These are phyloP conservation scores for Rhodotorula taiwanensis DNA, from an alignment of 768 basidiomycete species.

Conservation along the genomic window DNA sequence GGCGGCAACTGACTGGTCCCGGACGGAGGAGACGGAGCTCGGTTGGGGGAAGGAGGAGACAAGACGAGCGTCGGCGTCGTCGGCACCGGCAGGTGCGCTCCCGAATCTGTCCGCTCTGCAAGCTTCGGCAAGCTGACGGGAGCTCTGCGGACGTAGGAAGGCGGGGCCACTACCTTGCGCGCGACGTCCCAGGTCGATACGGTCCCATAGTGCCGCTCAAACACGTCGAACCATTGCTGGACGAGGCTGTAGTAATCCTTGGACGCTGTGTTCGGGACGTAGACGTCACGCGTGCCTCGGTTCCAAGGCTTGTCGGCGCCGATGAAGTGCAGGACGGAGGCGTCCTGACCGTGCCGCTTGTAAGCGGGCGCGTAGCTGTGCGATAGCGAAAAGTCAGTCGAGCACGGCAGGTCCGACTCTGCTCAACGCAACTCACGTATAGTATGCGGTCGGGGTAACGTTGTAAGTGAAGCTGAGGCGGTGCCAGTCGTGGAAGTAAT, in stretches of 20 bases:
- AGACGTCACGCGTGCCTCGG: slow-evolving; percentile 28
- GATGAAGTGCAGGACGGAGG: slow-evolving; percentile 85
- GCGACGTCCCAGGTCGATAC: slow-evolving; percentile 45
- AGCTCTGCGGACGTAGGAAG: slow-evolving; percentile 45
- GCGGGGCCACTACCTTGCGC: slow-evolving; percentile 19
- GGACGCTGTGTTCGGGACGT: slow-evolving; percentile 29
- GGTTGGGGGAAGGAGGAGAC: no score
- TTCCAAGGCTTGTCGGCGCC: slow-evolving; percentile 95
- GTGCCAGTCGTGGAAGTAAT: slow-evolving; percentile 70
- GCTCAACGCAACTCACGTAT: slow-evolving; percentile 61
- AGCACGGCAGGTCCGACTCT: not conserved
- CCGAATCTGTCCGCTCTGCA: no score
- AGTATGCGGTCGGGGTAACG: slow-evolving; percentile 92
- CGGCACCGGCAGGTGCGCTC: no score
- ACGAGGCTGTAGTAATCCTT: slow-evolving; percentile 76
- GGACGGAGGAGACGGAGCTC: no score
- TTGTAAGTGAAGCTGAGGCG: slow-evolving; percentile 96
- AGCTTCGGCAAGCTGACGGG: slow-evolving; percentile 46
- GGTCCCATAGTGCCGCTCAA: slow-evolving; percentile 77
- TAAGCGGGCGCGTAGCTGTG: slow-evolving; percentile 91
- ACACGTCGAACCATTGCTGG: slow-evolving; percentile 83
- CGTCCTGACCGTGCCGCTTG: slow-evolving; percentile 79
- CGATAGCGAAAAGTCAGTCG: slow-evolving; percentile 3
- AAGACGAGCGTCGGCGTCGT: slow-evolving; percentile 1
- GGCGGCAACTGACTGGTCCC: no score